Percentiles rank a stretch among this genome's conserved stretches.
These are phyloP conservation scores for Ceratobasidium sp. DNA, from an alignment of 1,284 basidiomycete species.

Conservation along the genomic window DNA sequence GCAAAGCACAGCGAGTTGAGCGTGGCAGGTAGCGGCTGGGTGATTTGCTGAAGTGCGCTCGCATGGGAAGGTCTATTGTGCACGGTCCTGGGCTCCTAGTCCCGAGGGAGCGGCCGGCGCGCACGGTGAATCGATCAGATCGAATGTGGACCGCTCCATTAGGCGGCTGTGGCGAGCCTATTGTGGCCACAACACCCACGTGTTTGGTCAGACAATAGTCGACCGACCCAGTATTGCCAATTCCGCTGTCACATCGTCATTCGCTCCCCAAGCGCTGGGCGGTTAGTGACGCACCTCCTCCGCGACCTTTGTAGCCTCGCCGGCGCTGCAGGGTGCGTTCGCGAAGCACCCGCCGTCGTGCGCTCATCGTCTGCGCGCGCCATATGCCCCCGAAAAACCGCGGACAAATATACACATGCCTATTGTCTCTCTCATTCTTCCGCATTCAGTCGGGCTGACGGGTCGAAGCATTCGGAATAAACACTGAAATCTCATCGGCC, in stretches of 20 bases:
- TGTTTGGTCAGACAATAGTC: constrained; percentile 34
- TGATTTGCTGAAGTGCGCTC: constrained; percentile 30
- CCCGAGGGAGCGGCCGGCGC: constrained; percentile 9
- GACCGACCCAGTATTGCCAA: not conserved
- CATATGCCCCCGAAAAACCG: not conserved
- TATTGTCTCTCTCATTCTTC: constrained; percentile 13
- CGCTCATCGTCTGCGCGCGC: constrained; percentile 22
- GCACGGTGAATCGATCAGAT: constrained; percentile 7
- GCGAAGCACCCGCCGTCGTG: not conserved
- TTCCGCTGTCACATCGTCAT: constrained; percentile 12
- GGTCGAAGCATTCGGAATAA: constrained; percentile 12
- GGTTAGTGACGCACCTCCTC: not conserved
- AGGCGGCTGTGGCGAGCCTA: constrained; percentile 23
- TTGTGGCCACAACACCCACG: constrained; percentile 39
- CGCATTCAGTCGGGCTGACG: not conserved
- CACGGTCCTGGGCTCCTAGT: not conserved
- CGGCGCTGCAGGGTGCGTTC: no score
- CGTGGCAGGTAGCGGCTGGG: not conserved
- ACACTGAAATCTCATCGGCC: constrained; percentile 12
- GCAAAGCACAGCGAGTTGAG: not conserved
- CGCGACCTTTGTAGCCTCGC: constrained; percentile 7
- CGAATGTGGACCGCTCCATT: not conserved
- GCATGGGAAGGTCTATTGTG: constrained; percentile 24
- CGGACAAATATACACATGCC: not conserved
- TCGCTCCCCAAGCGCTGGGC: not conserved